Evolutionary conservation across 345 rosid genomes (phyloP).

Genomic region (Hevea brasiliensis): DNA sequence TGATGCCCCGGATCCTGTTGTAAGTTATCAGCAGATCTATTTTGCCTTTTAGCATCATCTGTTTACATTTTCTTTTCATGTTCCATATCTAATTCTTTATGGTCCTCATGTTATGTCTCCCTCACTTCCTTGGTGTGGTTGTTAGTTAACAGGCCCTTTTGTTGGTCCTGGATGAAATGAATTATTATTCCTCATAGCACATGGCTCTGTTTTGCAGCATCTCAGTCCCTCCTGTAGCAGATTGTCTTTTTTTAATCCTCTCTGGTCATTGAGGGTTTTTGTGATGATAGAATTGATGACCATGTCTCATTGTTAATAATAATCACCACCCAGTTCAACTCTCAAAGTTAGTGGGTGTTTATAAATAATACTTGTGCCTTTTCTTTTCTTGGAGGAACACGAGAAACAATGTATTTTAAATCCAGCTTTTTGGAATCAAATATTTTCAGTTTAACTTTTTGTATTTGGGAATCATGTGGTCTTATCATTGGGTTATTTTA

Average conservation of each 20-base stretch:
- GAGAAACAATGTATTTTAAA: conserved; percentile 13
- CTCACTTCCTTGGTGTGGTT: conserved; percentile 31
- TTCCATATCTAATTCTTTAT: conserved; percentile 20
- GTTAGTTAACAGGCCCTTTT: conserved; percentile 13
- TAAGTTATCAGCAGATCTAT: conserved; percentile 36
- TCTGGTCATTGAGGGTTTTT: conserved; percentile 5
- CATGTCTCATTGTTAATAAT: conserved; percentile 20
- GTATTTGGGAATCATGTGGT: conserved; percentile 1
- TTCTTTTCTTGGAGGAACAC: conserved; percentile 12
- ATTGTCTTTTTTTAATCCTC: conserved; percentile 14
- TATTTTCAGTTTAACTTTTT: neutral
- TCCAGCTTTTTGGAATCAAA: conserved; percentile 3
- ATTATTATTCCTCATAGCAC: conserved; percentile 36
- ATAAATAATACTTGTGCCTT: conserved; percentile 5
- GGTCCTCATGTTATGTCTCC: conserved; percentile 40
- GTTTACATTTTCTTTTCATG: conserved; percentile 21
- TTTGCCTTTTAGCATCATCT: conserved; percentile 1
- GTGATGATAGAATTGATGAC: conserved; percentile 13
- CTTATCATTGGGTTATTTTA: neutral
- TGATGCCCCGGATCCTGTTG: conserved; percentile 96
- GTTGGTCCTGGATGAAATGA: conserved; percentile 34
- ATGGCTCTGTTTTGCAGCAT: conserved; percentile 36
- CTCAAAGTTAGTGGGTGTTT: conserved; percentile 6
- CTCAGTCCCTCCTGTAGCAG: conserved; percentile 27
- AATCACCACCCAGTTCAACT: conserved; percentile 16